These are phyloP conservation scores for Globomyces pollinis-pini DNA, from an alignment of 192 early-diverging fungal genomes.

Conservation along the genomic window DNA sequence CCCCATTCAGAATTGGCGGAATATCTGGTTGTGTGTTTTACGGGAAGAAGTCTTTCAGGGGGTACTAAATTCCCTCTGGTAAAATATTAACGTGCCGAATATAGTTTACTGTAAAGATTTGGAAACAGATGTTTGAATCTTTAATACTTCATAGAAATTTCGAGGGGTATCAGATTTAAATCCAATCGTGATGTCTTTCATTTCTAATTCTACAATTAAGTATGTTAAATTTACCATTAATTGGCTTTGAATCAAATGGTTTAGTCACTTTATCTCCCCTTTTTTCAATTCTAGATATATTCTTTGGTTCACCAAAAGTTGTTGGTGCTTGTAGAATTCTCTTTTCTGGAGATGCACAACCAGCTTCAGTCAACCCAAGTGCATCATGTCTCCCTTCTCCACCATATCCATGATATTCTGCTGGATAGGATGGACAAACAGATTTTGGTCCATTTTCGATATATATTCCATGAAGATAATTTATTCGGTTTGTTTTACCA, in stretches of 20 bases:
- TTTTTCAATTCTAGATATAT: background rate
- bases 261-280: background rate
- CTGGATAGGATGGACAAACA: background rate
- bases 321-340: background rate
- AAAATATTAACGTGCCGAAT: background rate
- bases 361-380: constrained; percentile 1
- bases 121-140: background rate
- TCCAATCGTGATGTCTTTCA: background rate
- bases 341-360: background rate
- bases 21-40: constrained; percentile 9
- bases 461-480: background rate
- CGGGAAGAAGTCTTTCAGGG: too few relatives aligned
- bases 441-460: background rate
- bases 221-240: background rate
- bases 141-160: background rate
- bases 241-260: background rate
- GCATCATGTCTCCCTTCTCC: constrained; percentile 6
- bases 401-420: background rate
- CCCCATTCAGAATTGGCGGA: constrained; percentile 12
- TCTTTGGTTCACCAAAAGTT: background rate
- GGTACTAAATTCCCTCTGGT: background rate
- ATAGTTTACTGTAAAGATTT: background rate
- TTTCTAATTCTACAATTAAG: background rate
- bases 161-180: background rate
- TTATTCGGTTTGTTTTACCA: constrained; percentile 5